A percentile compares a stretch with the other conserved stretches of the same genome.
Conservation (phyloP, 768 basidiomycete genomes). For the Leccinum truebloodii region DNA sequence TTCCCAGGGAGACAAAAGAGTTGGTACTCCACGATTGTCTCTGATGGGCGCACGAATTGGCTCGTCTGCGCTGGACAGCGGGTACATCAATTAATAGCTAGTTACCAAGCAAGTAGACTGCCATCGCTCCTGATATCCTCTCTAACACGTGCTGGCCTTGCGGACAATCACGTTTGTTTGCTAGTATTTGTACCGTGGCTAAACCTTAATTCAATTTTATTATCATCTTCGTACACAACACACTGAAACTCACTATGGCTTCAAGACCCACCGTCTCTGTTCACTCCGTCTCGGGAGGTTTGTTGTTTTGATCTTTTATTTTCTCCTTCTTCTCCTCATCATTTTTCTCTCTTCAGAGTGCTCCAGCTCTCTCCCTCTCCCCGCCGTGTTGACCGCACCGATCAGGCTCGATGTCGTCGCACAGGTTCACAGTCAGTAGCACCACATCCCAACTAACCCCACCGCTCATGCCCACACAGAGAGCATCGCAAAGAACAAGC, state of each 20-base stretch:
- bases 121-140: constrained; percentile 30
- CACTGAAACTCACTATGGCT: constrained; percentile 43
- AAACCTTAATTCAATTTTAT: constrained; percentile 27
- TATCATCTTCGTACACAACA: not conserved
- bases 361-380: constrained; percentile 86
- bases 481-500: constrained; percentile 97
- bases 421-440: constrained; percentile 95
- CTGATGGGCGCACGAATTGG: constrained; percentile 28
- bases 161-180: constrained; percentile 26
- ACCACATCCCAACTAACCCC: not conserved
- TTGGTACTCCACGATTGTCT: constrained; percentile 35
- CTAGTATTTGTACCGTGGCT: constrained; percentile 30
- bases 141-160: constrained; percentile 30
- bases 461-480: constrained; percentile 48
- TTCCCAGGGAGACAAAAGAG: constrained; percentile 41
- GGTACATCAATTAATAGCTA: constrained; percentile 23
- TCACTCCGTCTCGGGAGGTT: constrained; percentile 74
- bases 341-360: constrained; percentile 51
- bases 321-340: constrained; percentile 1
- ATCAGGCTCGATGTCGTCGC: constrained; percentile 98
- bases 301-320: constrained; percentile 16
- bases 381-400: constrained; percentile 96
- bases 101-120: too few species aligned
- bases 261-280: constrained; percentile 91
- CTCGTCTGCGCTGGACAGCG: constrained; percentile 36